A percentile compares a stretch with the other conserved stretches of the same genome.
These are phyloP conservation scores for Acanthamoeba lugdunensis DNA, from an alignment of 208 protist genomes.

Conservation along the genomic window DNA sequence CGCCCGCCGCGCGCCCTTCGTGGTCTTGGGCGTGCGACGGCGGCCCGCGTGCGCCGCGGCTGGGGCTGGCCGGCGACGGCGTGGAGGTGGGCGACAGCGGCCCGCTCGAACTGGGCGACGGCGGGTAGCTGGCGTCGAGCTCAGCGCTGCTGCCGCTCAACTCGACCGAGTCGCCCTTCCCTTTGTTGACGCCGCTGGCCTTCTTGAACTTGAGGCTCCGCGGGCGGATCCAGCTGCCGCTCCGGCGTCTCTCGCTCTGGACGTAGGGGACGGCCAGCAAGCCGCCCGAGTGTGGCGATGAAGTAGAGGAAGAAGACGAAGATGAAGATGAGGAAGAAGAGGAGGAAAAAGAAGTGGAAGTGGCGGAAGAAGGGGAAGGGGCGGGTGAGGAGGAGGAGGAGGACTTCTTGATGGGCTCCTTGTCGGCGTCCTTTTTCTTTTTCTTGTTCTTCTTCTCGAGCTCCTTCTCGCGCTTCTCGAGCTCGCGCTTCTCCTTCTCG, in stretches of 20 bases:
- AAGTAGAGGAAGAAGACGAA: neutral
- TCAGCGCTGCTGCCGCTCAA: neutral
- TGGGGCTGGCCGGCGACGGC: neutral
- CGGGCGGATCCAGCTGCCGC: constrained; percentile 48
- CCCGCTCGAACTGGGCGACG: neutral
- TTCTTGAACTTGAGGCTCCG: constrained; percentile 37
- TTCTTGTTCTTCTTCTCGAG: constrained; percentile 58
- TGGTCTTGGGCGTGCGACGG: neutral
- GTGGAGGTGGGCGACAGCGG: too few species aligned
- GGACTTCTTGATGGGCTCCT: neutral
- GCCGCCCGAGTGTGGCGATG: neutral
- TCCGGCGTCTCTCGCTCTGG: constrained; percentile 22
- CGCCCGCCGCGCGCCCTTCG: too few species aligned
- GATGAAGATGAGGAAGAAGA: neutral
- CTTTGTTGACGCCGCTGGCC: neutral
- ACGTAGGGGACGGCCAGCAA: neutral
- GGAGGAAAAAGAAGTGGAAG: neutral
- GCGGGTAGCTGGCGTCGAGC: neutral
- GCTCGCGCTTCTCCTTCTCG: neutral
- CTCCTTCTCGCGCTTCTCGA: constrained; percentile 42
- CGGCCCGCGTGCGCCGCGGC: neutral
- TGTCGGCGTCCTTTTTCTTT: constrained; percentile 1
- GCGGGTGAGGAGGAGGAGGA: neutral
- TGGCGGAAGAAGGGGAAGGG: neutral
- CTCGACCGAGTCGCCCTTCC: neutral